Conservation (phyloP, 2,329 filamentous ascomycete genomes). For the Aspergillus nomiae region DNA sequence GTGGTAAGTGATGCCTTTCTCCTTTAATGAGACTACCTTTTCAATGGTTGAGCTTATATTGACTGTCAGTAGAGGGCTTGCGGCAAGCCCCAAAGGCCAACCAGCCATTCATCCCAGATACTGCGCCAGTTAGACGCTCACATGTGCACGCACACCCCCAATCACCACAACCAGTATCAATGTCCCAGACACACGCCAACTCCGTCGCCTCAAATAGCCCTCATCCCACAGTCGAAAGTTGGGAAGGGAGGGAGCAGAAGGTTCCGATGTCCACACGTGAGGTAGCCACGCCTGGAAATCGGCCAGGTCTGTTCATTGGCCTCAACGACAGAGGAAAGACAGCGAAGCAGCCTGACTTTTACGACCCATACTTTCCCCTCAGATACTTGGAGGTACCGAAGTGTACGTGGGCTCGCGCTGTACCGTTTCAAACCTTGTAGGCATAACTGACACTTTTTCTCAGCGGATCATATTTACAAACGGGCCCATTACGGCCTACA, state of each 20-base stretch:
- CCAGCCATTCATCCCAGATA: conserved; percentile 43
- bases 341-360: conserved; percentile 39
- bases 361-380: conserved; percentile 41
- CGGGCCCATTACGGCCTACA: conserved; percentile 81
- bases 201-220: conserved; percentile 34
- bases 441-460: conserved; percentile 15
- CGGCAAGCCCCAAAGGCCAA: conserved; percentile 43
- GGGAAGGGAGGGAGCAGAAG: conserved; percentile 41
- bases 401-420: conserved; percentile 27
- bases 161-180: conserved; percentile 37
- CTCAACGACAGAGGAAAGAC: conserved; percentile 30
- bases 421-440: neutral
- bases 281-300: conserved; percentile 46
- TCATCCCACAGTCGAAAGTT: conserved; percentile 35
- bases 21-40: neutral
- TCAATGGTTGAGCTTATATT: conserved; percentile 10
- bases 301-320: conserved; percentile 38
- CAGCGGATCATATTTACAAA: conserved; percentile 73
- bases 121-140: conserved; percentile 38
- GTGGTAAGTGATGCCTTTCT: conserved; percentile 23
- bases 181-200: conserved; percentile 28
- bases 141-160: conserved; percentile 27
- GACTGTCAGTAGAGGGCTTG: conserved; percentile 36
- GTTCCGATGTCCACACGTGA: conserved; percentile 44
- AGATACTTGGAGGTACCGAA: conserved; percentile 39